Evolutionary conservation across 768 basidiomycete genomes (phyloP).

Genomic region (Tephrocybe sp.): DNA sequence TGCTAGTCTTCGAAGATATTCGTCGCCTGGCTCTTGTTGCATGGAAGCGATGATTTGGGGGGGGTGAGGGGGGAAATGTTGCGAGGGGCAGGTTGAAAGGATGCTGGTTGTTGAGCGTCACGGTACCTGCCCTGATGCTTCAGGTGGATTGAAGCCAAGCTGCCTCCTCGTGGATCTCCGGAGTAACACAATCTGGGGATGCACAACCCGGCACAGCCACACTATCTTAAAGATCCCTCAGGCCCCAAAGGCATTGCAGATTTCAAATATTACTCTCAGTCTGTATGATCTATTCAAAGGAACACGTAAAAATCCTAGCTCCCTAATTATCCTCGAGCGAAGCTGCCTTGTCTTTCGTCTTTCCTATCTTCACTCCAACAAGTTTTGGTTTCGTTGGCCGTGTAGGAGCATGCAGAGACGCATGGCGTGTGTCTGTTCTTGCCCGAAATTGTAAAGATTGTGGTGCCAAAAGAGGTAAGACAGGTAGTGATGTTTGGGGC

Average conservation of each 20-base stretch:
- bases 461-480: constrained; percentile 21
- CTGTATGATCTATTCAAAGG: background rate
- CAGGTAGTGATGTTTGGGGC: constrained; percentile 20
- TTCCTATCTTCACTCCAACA: constrained; percentile 39
- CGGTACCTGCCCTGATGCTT: constrained; percentile 5
- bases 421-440: constrained; percentile 8
- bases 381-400: constrained; percentile 25
- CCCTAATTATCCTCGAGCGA: constrained; percentile 2
- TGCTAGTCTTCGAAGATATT: constrained; percentile 68
- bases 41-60: constrained; percentile 21
- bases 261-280: too few relatives aligned
- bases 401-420: background rate
- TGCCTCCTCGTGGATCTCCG: background rate
- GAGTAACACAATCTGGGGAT: constrained; percentile 1
- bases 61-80: constrained; percentile 11
- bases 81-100: constrained; percentile 11
- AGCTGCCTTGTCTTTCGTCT: constrained; percentile 27
- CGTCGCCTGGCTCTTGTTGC: constrained; percentile 64
- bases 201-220: constrained; percentile 22
- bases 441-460: constrained; percentile 9
- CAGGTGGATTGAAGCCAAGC: too few relatives aligned
- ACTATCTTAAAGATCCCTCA: too few relatives aligned
- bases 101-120: constrained; percentile 4
- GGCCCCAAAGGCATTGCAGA: too few relatives aligned
- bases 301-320: too few relatives aligned